These are phyloP conservation scores for Mytilinidion resinicola DNA, from an alignment of 495 filamentous ascomycete species.

Conservation along the genomic window DNA sequence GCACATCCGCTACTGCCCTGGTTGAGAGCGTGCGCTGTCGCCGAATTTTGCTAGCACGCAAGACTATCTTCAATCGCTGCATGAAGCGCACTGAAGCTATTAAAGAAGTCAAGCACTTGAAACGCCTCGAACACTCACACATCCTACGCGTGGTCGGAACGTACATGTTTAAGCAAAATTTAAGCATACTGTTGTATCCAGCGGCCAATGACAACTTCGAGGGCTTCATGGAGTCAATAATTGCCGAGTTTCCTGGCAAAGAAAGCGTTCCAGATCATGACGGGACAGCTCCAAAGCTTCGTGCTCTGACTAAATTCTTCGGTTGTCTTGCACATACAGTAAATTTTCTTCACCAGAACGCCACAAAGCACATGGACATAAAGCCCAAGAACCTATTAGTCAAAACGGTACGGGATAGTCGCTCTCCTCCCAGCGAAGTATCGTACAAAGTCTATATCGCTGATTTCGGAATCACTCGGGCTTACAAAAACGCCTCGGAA, in stretches of 20 bases:
- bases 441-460: neutral
- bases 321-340: neutral
- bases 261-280: neutral
- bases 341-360: neutral
- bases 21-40: constrained; percentile 1
- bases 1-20: neutral
- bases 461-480: neutral
- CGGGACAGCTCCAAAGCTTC: neutral
- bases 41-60: constrained; percentile 1
- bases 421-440: neutral
- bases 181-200: constrained; percentile 7
- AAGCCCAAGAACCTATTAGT: neutral
- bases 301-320: neutral
- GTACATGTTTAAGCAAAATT: neutral
- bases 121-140: constrained; percentile 1
- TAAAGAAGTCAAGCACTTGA: constrained; percentile 7
- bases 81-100: constrained; percentile 1
- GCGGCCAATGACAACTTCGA: neutral
- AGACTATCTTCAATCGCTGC: constrained; percentile 7
- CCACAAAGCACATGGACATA: constrained; percentile 3
- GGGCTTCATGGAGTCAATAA: neutral
- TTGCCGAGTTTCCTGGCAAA: too few relatives aligned
- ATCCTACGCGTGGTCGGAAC: constrained; percentile 5
- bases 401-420: neutral
- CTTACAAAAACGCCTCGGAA: neutral